Evolutionary conservation across 2,329 filamentous ascomycete genomes (phyloP).

Genomic region (Fusarium acutatum): DNA sequence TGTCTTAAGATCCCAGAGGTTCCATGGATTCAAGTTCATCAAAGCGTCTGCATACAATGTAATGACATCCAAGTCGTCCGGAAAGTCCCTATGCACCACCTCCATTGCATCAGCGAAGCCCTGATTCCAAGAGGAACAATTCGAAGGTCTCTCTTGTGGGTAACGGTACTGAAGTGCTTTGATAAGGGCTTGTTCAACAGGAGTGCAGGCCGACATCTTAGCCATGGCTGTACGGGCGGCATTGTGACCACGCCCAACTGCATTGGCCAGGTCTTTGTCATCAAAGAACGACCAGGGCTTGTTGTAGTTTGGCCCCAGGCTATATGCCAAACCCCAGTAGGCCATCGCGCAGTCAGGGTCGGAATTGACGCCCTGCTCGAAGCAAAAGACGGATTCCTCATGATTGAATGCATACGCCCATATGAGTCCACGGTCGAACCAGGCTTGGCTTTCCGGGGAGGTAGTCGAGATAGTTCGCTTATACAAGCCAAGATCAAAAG

Average conservation of each 20-base stretch:
- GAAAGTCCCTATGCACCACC: conserved; percentile 46
- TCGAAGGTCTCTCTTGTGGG: conserved; percentile 46
- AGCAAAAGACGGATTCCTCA: conserved; percentile 73
- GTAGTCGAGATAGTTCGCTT: conserved; percentile 8
- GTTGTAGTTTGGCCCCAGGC: conserved; percentile 78
- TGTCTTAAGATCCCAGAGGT: neutral
- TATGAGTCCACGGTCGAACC: conserved; percentile 77
- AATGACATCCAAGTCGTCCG: conserved; percentile 51
- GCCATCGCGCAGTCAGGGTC: conserved; percentile 69
- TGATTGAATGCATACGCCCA: conserved; percentile 84
- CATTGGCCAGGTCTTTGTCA: conserved; percentile 55
- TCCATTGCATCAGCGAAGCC: conserved; percentile 52
- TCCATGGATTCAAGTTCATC: conserved; percentile 53
- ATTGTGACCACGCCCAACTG: conserved; percentile 40
- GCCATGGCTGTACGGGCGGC: conserved; percentile 4
- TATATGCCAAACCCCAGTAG: conserved; percentile 76
- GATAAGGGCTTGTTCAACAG: conserved; percentile 68
- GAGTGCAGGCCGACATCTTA: neutral
- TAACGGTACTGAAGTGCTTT: conserved; percentile 69
- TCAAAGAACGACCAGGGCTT: conserved; percentile 81
- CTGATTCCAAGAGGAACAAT: conserved; percentile 40
- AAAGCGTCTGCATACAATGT: conserved; percentile 53
- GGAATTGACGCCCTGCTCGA: conserved; percentile 63
- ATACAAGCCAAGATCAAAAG: conserved; percentile 16
- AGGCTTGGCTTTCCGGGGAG: conserved; percentile 54